phyloP scores from a whole-genome alignment of 2,329 filamentous ascomycete genomes.

The Trichoderma citrinoviride region DNA sequence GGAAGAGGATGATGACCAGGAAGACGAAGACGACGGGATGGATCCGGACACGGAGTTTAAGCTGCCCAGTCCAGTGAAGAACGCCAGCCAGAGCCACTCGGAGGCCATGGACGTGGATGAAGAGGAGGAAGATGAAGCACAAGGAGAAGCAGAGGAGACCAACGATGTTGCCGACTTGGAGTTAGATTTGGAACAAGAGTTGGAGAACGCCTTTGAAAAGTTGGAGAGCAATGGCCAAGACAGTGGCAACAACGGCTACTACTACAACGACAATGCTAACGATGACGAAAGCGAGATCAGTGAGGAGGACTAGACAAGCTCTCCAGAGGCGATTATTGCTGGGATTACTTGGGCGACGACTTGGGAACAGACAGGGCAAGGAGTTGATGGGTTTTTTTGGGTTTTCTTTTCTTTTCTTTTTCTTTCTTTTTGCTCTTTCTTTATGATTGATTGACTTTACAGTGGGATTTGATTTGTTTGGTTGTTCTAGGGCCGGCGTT shows the following conservation, averaged over 20 bases:
- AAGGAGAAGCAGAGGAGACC: slow-evolving; percentile 28
- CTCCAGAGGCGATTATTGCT: background rate
- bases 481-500: background rate
- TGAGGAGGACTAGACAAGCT: slow-evolving; percentile 54
- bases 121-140: slow-evolving; percentile 28
- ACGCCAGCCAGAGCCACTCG: slow-evolving; percentile 27
- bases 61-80: slow-evolving; percentile 53
- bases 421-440: background rate
- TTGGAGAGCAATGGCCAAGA: slow-evolving; percentile 52
- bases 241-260: slow-evolving; percentile 36
- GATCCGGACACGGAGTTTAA: slow-evolving; percentile 52
- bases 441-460: background rate
- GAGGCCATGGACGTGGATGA: slow-evolving; percentile 33
- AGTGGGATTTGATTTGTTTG: background rate
- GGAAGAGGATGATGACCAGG: slow-evolving; percentile 41
- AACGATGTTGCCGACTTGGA: slow-evolving; percentile 31
- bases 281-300: slow-evolving; percentile 64
- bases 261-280: slow-evolving; percentile 25
- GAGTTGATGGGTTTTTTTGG: too few species aligned
- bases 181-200: slow-evolving; percentile 48
- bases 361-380: too few species aligned
- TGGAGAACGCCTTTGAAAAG: slow-evolving; percentile 51
- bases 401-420: background rate
- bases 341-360: too few species aligned
- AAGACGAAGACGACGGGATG: slow-evolving; percentile 46